A percentile compares a stretch with the other conserved stretches of the same genome.
Evolutionary conservation across 176 grass and related monocot genomes (phyloP).

Genomic region (Leersia perrieri): DNA sequence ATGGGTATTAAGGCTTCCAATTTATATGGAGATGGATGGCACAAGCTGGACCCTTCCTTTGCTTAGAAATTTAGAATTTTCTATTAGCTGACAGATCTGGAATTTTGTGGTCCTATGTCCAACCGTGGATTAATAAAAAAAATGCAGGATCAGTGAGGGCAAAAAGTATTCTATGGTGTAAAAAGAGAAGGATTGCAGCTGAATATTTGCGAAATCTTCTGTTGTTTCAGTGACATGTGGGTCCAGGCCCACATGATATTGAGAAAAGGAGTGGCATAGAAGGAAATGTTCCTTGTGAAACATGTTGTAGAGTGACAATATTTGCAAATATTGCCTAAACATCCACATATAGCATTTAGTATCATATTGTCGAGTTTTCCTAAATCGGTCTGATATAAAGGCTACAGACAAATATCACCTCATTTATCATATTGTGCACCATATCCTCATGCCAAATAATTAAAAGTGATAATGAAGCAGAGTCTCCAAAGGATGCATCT

Average conservation of each 20-base stretch:
- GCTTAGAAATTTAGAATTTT: not conserved
- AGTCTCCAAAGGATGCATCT: not conserved
- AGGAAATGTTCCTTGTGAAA: not conserved
- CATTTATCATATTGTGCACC: not conserved
- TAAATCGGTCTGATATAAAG: not conserved
- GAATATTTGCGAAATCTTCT: not conserved
- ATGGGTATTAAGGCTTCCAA: not conserved
- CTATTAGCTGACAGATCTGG: not conserved
- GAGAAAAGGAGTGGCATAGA: not conserved
- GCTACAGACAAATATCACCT: not conserved
- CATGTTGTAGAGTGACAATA: not conserved
- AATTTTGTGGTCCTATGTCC: not conserved
- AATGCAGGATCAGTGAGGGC: not conserved
- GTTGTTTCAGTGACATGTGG: not conserved
- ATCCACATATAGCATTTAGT: no score
- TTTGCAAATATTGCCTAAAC: not conserved
- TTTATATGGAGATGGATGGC: not conserved
- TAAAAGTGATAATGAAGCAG: not conserved
- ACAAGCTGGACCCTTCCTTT: not conserved
- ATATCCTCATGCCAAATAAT: not conserved
- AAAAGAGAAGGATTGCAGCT: not conserved
- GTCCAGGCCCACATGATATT: not conserved
- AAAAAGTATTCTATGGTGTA: not conserved
- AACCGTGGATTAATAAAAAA: not conserved
- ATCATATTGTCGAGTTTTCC: not conserved